Evolutionary conservation across 768 basidiomycete genomes (phyloP), one percentile per base, ranked within the genome.

Genomic region (Cubamyces sp.): DNA sequence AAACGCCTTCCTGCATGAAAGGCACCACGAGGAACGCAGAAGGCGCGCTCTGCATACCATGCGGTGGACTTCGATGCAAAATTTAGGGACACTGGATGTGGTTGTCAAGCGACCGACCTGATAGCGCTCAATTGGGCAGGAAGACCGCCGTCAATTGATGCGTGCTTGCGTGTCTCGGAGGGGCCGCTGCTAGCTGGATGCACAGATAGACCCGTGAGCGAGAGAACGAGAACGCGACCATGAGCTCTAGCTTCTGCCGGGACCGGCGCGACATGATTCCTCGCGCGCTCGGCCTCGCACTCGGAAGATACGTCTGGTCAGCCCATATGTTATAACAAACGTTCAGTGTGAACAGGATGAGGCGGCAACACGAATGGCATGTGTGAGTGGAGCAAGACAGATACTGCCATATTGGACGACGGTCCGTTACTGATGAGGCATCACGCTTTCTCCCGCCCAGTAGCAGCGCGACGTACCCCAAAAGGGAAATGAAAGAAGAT

Each of bases 41-140:
- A 51, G 49, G 57, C 48, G 57, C 42, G 41, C 50, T 51, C 48
- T 59, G 49, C 49, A 42, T 59, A 45, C 57, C 57, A 59, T 45
- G 57, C 57, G 57, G 57, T 45, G 41, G 18, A 30, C 49, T 16
- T 25, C 41, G 41, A 52, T 25, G 37, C 25, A 45, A 43, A 59
- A 42, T 50, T 52, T 51, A 19, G 49, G 49, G 42, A 53, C 19
- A 18, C n/a, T 34, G 49, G 39, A 45, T n/a, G 49, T 51, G 26
- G 57, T 59, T 37, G 57, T 52, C 57, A 59, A 42, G 57, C 49
- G 41, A 42, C 19, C 25, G 26, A 37, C 39, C 48, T 42, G 47
- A 57, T 57, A 57, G 47, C 34, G 41, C 57, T 52, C 50, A 26
- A 43, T 59, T 25, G 26, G 42, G 49, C 5, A 34, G 23, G 26